A percentile compares a stretch with the other conserved stretches of the same genome.
These are phyloP conservation scores for Zizania latifolia DNA, from an alignment of 176 grass and related monocot species.

Conservation along the genomic window DNA sequence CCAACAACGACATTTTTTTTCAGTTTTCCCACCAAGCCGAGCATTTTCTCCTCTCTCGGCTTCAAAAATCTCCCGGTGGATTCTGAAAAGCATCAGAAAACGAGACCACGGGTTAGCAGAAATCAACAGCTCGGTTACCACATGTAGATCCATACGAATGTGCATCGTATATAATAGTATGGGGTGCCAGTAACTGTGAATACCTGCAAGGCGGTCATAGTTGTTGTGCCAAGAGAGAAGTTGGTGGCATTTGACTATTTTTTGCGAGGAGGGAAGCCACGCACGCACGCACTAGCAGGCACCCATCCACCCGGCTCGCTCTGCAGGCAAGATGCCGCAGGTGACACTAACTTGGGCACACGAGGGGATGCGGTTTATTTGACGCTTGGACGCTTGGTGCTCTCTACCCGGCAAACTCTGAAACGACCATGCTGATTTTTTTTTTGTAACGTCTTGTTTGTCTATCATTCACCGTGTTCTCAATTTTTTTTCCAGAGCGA, in stretches of 20 bases:
- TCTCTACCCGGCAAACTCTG: no score
- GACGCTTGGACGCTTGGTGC: no score
- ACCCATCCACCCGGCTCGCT: no score
- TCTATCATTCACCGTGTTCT: no score
- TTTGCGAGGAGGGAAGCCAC: no score
- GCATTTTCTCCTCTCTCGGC: not conserved
- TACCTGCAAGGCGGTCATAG: not conserved
- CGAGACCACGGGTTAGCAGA: not conserved
- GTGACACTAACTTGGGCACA: not conserved
- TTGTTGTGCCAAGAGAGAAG: not conserved
- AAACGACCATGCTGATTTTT: no score
- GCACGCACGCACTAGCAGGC: no score
- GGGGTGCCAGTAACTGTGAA: not conserved
- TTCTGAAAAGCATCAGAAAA: not conserved
- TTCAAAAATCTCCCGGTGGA: conserved; percentile 30
- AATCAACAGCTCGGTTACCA: not conserved
- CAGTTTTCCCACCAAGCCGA: not conserved
- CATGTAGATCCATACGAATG: not conserved
- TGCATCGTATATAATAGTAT: not conserved
- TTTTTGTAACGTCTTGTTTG: no score
- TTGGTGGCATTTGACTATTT: not conserved
- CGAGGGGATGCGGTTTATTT: no score
- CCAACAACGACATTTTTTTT: conserved; percentile 8
- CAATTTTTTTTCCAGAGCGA: no score
- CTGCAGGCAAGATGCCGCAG: no score